Base-by-base conservation (phyloP, 1,284 basidiomycete species). In the Cryptococcus sp. region DNA sequence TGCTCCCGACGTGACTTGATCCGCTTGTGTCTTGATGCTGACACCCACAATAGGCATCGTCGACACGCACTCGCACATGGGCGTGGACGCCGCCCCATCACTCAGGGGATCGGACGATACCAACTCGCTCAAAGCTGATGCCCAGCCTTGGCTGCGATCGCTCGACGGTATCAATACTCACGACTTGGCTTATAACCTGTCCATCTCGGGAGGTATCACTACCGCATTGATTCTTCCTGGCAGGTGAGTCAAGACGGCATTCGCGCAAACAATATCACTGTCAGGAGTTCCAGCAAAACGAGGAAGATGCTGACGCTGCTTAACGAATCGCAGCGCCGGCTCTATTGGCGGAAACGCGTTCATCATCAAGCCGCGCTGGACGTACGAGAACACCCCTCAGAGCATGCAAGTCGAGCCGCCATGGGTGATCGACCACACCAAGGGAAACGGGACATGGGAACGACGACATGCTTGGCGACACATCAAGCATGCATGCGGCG, bases 11-110 rank as follows among this genome's bases (percentile, higher is more conserved):
- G 13, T 13, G 7, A 13, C 13, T 35, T 35, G 13, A 35, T 3
- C 30, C 7, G n/a, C 2, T 10, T 13, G 5, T 35, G 30, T 2
- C 2, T 8, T 4, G 10, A 35, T 8, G 30, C 30, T 35, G 30
- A 35, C 30, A 2, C 30, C 30, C 30, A 13, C 30, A 35, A 4
- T 62, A 19, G 76, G 85, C 16, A 83, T 88, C 52, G 86, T 91
- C 41, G 89, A 91, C 70, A 78, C 91, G 61, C 87, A 94, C 76
- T 89, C 88, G 1, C 91, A 93, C 70, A 76, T 91, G 20, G 91
- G 89, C 1, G 78, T 92, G 7, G 76, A 85, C 62, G 83, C 86
- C 53, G 72, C 83, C 1, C 90, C 90, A 0, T 69, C 79, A 17
- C 78, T 86, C 25, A 62, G 69, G 22, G 87, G 87, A 76, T 57